phyloP scores from a whole-genome alignment of 1,284 basidiomycete species.

The Cutaneotrichosporon daszewskae region DNA sequence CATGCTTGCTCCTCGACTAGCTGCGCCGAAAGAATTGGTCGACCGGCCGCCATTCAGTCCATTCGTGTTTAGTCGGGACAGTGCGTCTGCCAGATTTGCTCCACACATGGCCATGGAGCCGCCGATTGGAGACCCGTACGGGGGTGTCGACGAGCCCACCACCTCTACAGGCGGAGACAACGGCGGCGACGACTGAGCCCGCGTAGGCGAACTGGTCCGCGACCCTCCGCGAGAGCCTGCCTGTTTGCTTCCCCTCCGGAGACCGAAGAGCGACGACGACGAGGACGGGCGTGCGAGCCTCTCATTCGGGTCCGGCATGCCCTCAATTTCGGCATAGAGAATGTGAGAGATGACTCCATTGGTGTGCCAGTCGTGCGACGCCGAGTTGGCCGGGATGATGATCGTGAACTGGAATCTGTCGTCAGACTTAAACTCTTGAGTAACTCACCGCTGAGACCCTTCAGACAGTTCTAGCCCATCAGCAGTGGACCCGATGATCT shows the following conservation, averaged over 20 bases:
- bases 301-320: slow-evolving; percentile 2
- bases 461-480: slow-evolving; percentile 25
- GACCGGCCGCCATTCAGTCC: neutral
- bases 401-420: slow-evolving; percentile 25
- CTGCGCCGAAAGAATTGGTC: neutral
- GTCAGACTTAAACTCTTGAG: neutral
- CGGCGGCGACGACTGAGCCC: neutral
- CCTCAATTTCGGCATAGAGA: slow-evolving; percentile 22
- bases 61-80: slow-evolving; percentile 9
- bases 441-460: slow-evolving; percentile 24
- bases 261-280: slow-evolving; percentile 8
- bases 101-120: too few species aligned
- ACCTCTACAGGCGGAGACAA: too few species aligned
- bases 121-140: too few species aligned
- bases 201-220: neutral
- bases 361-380: slow-evolving; percentile 22
- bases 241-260: slow-evolving; percentile 3
- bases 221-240: neutral
- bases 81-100: slow-evolving; percentile 12
- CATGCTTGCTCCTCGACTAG: neutral
- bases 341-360: slow-evolving; percentile 14
- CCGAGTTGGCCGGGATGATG: slow-evolving; percentile 19
- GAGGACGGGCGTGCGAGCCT: neutral
- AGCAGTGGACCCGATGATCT: slow-evolving; percentile 18
- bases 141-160: too few species aligned